Evolutionary conservation across 2,329 filamentous ascomycete species (phyloP).

Genomic region (Exophiala sp.): DNA sequence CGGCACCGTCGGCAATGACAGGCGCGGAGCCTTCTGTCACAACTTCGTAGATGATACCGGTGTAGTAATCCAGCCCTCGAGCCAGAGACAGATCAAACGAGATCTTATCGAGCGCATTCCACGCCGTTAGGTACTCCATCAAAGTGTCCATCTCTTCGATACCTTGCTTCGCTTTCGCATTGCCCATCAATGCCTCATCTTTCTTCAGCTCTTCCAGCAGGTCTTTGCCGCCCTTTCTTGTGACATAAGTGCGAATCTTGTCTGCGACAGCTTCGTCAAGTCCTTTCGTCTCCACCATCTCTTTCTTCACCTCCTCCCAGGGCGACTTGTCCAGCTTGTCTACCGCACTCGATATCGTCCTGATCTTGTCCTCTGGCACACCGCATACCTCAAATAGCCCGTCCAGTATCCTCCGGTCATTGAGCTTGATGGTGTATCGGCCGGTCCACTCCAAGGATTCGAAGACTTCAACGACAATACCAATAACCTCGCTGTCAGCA

Average conservation of each 20-base stretch:
- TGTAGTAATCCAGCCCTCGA: constrained; percentile 89
- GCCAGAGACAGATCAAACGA: constrained; percentile 90
- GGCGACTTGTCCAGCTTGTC: constrained; percentile 94
- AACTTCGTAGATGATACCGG: constrained; percentile 85
- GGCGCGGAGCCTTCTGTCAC: constrained; percentile 75
- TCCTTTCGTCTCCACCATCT: constrained; percentile 92
- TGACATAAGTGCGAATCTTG: constrained; percentile 81
- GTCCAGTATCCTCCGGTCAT: constrained; percentile 91
- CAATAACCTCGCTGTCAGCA: constrained; percentile 83
- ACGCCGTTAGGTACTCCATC: constrained; percentile 76
- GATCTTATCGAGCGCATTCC: constrained; percentile 67
- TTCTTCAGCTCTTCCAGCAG: constrained; percentile 67
- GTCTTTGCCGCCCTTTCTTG: constrained; percentile 69
- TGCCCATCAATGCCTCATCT: constrained; percentile 66
- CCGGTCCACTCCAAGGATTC: constrained; percentile 71
- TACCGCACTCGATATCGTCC: constrained; percentile 85
- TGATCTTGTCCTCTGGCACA: constrained; percentile 80
- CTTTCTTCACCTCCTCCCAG: constrained; percentile 83
- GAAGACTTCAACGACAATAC: constrained; percentile 82
- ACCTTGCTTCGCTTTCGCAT: constrained; percentile 73
- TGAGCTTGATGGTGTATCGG: constrained; percentile 83
- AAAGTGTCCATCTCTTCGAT: constrained; percentile 76
- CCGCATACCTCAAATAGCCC: constrained; percentile 89
- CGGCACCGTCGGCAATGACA: constrained; percentile 33
- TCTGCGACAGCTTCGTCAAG: constrained; percentile 73